Percentiles rank a stretch among this genome's conserved stretches.
Evolutionary conservation across 345 rosid species (phyloP).

Genomic region (Eucalyptus dawsonii): DNA sequence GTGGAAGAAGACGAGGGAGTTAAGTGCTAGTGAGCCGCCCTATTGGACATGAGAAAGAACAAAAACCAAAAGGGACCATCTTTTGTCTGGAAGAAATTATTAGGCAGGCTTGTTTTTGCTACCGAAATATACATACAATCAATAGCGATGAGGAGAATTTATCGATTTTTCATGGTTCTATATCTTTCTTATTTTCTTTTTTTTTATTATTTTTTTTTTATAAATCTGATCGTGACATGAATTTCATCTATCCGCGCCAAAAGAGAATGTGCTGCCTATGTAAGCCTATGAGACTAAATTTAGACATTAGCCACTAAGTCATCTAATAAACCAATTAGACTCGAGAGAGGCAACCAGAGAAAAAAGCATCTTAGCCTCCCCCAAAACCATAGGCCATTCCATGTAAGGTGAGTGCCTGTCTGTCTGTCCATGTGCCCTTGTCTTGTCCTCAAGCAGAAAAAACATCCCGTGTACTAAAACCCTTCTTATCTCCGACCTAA

Average conservation of each 20-base stretch:
- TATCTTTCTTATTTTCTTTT: not conserved
- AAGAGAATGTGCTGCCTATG: not conserved
- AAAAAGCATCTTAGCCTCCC: not conserved
- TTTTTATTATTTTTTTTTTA: no score
- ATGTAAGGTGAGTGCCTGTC: not conserved
- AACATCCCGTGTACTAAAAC: constrained; percentile 5
- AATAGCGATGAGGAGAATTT: not conserved
- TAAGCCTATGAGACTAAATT: not conserved
- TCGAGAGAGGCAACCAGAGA: not conserved
- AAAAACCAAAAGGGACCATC: constrained; percentile 32
- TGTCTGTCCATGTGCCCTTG: constrained; percentile 37
- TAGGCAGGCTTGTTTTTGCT: not conserved
- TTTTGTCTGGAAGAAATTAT: not conserved
- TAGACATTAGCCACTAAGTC: not conserved
- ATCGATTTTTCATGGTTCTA: not conserved
- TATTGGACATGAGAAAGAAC: constrained; percentile 20
- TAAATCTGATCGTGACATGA: not conserved
- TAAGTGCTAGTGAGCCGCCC: constrained; percentile 9
- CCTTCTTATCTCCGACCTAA: not conserved
- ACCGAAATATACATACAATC: not conserved
- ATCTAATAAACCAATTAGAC: not conserved
- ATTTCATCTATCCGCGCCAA: accelerated
- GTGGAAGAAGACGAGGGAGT: constrained; percentile 20
- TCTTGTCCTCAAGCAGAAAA: constrained; percentile 30
- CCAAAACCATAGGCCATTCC: not conserved